Conservation (phyloP, 1,284 basidiomycete species). For the Puccinia polysora region DNA sequence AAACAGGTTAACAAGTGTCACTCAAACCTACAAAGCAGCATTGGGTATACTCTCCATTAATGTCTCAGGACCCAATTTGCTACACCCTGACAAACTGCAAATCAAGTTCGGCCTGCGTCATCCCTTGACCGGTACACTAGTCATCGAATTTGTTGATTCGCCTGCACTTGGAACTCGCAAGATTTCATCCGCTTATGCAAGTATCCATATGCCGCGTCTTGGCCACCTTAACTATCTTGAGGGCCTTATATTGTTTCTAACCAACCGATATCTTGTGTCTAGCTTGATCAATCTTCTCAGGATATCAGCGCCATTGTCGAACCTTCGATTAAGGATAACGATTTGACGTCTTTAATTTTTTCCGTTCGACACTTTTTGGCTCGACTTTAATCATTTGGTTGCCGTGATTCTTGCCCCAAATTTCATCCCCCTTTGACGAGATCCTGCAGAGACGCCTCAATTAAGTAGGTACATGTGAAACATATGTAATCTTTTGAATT, state of each 20-base stretch:
- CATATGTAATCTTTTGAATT: not conserved
- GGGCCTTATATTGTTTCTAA: not conserved
- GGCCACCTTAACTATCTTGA: not conserved
- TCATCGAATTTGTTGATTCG: slow-evolving; percentile 16
- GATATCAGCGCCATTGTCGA: slow-evolving; percentile 34
- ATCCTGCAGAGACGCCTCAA: too few relatives aligned
- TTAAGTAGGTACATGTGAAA: too few relatives aligned
- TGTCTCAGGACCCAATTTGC: slow-evolving; percentile 2
- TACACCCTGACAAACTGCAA: slow-evolving; percentile 22
- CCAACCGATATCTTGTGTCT: not conserved
- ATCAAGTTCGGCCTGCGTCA: slow-evolving; percentile 32
- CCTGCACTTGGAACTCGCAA: slow-evolving; percentile 17
- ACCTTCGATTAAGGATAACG: slow-evolving; percentile 5
- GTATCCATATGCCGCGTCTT: too few relatives aligned
- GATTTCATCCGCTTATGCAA: slow-evolving; percentile 29
- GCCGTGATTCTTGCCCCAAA: too few relatives aligned
- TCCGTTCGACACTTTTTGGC: slow-evolving; percentile 28
- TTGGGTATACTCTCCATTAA: slow-evolving; percentile 30
- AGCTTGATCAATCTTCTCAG: slow-evolving; percentile 42
- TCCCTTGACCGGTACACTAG: slow-evolving; percentile 22
- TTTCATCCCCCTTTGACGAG: too few relatives aligned
- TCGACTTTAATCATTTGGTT: slow-evolving; percentile 6
- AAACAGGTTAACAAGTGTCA: slow-evolving; percentile 27
- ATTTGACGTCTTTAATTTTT: slow-evolving; percentile 10
- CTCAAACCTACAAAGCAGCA: slow-evolving; percentile 13